Conservation (phyloP, 2,329 filamentous ascomycete genomes). For the Diplodia sapinea region DNA sequence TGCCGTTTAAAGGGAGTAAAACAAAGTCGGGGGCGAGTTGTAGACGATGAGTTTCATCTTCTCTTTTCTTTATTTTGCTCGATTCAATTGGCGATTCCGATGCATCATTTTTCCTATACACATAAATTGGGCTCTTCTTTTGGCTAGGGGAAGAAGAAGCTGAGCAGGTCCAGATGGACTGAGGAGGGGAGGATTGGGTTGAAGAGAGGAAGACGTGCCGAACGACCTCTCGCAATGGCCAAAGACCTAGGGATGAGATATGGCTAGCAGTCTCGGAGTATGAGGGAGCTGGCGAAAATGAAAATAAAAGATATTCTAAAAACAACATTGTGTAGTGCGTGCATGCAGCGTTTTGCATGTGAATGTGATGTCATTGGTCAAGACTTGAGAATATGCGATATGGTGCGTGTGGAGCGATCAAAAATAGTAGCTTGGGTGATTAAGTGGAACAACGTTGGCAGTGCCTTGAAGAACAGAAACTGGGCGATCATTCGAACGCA, state of each 20-base stretch:
- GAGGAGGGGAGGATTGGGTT: not conserved
- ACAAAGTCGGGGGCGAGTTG: not conserved
- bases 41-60: not conserved
- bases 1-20: constrained; percentile 29
- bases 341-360: not conserved
- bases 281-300: not conserved
- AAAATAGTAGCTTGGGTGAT: not conserved
- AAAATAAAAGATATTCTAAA: not conserved
- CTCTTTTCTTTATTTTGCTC: not conserved
- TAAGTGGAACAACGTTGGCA: not conserved
- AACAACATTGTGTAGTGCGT: not conserved
- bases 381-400: not conserved
- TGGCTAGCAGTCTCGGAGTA: not conserved
- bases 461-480: not conserved
- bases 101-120: not conserved
- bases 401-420: not conserved
- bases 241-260: not conserved
- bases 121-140: not conserved
- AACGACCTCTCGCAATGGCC: not conserved
- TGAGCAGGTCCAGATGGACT: not conserved
- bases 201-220: not conserved
- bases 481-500: no score
- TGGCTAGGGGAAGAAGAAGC: not conserved
- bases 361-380: not conserved
- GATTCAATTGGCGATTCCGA: constrained; percentile 1